phyloP scores from a whole-genome alignment of 208 protist genomes.

The Acanthamoeba sp. region DNA sequence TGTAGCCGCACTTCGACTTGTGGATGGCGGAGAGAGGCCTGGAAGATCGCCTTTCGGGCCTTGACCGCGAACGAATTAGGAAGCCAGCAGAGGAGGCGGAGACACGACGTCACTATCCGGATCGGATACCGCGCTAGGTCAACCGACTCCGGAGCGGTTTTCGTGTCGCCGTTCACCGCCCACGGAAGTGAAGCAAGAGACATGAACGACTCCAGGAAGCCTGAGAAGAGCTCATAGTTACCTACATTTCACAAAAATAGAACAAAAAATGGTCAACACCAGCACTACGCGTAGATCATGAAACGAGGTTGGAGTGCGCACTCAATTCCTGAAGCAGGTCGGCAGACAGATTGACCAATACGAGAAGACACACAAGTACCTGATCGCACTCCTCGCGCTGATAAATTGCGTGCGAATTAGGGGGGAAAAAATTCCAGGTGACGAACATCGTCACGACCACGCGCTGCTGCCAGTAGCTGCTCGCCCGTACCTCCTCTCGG shows the following conservation, averaged over 20 bases:
- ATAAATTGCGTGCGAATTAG: background rate
- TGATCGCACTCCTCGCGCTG: background rate
- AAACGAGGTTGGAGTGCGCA: too few species aligned
- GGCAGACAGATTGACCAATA: background rate
- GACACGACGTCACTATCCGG: slow-evolving; percentile 8
- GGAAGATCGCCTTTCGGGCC: slow-evolving; percentile 10
- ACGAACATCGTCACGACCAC: background rate
- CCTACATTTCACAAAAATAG: background rate
- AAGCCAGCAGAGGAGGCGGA: slow-evolving; percentile 38
- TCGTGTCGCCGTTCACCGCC: background rate
- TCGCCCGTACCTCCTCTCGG: background rate
- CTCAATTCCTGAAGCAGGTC: slow-evolving; percentile 38
- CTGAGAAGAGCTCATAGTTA: slow-evolving; percentile 49
- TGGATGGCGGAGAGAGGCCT: background rate
- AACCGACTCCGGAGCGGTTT: background rate
- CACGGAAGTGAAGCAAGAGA: slow-evolving; percentile 31
- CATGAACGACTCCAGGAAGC: slow-evolving; percentile 36
- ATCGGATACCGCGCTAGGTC: background rate
- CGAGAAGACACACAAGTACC: background rate
- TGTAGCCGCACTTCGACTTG: slow-evolving; percentile 1
- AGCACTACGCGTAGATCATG: too few species aligned
- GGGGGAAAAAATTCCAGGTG: background rate
- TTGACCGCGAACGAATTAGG: slow-evolving; percentile 50
- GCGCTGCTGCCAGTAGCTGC: background rate
- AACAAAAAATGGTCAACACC: background rate